Evolutionary conservation across 768 basidiomycete genomes (phyloP).

Genomic region (Sporobolomyces roseus): DNA sequence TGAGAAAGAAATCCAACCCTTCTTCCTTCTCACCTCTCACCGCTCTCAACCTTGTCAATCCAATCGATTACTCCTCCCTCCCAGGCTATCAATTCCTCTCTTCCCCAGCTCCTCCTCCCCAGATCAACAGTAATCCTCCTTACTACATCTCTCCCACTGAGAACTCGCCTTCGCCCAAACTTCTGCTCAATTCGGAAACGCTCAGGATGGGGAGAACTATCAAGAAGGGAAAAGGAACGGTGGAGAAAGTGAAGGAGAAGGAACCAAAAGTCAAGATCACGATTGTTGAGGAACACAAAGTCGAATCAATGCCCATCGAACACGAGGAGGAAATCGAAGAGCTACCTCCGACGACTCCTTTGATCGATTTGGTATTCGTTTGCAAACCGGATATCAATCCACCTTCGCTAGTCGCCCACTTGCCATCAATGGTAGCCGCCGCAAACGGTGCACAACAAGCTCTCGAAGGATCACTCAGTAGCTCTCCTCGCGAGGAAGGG

Average conservation of each 20-base stretch:
- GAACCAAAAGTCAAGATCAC: background rate
- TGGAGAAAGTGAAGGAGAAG: background rate
- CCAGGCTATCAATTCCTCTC: constrained; percentile 27
- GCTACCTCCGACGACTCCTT: constrained; percentile 43
- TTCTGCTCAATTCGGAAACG: constrained; percentile 16
- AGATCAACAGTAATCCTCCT: background rate
- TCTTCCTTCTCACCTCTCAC: constrained; percentile 42
- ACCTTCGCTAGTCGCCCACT: constrained; percentile 64
- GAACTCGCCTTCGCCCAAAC: background rate
- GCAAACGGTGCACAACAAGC: constrained; percentile 56
- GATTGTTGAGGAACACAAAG: too few relatives aligned
- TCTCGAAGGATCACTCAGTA: constrained; percentile 44
- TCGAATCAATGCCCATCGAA: too few relatives aligned
- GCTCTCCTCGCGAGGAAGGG: too few relatives aligned
- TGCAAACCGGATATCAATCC: constrained; percentile 75
- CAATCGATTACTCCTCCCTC: constrained; percentile 15
- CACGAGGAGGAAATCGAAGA: background rate
- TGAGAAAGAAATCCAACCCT: constrained; percentile 15
- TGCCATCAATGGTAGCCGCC: constrained; percentile 71
- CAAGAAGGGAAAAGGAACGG: background rate
- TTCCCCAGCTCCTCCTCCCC: background rate
- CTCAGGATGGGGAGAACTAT: constrained; percentile 5
- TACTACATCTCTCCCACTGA: constrained; percentile 6
- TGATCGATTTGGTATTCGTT: constrained; percentile 56
- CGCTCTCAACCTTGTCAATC: constrained; percentile 14